A percentile compares a stretch with the other conserved stretches of the same genome.
phyloP scores from a whole-genome alignment of 805 yeast species.

The Yarrowia divulgata region DNA sequence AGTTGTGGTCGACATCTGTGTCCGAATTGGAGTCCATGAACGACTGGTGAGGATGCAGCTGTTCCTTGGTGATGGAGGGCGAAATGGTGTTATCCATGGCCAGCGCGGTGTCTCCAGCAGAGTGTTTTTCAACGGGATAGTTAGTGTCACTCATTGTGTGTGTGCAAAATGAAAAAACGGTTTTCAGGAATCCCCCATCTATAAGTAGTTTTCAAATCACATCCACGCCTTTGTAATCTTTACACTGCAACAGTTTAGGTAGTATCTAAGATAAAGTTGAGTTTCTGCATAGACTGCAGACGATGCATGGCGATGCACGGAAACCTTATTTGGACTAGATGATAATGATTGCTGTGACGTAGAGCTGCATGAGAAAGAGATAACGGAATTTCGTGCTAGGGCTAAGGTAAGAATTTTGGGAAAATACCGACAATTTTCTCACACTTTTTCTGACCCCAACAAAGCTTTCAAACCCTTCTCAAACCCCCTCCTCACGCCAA shows the following conservation, averaged over 20 bases:
- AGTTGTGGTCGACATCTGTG: conserved; percentile 27
- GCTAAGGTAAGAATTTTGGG: too few species aligned
- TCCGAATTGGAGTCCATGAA: conserved; percentile 35
- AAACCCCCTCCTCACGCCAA: not conserved
- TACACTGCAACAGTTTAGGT: too few species aligned
- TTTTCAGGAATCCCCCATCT: not conserved
- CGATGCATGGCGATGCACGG: not conserved
- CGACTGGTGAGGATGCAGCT: not conserved
- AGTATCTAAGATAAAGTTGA: not conserved
- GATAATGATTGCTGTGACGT: conserved; percentile 19
- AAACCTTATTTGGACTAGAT: not conserved
- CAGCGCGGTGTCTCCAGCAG: not conserved
- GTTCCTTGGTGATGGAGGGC: not conserved
- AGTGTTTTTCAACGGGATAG: not conserved
- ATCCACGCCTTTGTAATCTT: not conserved
- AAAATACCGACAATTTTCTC: not conserved
- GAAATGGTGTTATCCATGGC: not conserved
- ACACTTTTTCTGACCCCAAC: not conserved
- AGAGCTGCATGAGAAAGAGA: not conserved
- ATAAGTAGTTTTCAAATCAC: not conserved
- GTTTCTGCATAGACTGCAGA: not conserved
- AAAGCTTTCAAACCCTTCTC: too few species aligned
- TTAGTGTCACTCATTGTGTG: not conserved
- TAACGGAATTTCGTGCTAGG: too few species aligned
- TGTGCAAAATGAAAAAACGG: too few species aligned